Evolutionary conservation across 116 monocot genomes (phyloP), one percentile per base, ranked within the genome.

Genomic region (Phalaenopsis hybrid): DNA sequence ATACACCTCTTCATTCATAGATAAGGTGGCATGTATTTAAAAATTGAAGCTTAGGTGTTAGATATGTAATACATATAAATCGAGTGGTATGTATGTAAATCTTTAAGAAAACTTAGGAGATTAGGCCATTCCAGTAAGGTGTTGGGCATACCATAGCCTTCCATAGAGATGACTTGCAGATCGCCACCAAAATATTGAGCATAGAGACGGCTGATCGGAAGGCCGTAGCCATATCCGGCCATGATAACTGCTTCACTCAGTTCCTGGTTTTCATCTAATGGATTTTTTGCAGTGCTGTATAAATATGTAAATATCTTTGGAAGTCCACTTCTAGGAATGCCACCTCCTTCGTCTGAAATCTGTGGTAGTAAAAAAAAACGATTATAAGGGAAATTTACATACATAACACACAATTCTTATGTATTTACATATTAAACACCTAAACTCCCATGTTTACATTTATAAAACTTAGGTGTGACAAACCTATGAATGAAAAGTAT

Each of bases 291-390:
- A 25, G 99, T 99, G 72, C 94, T 95, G 65, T 95, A 99, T 15
- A 99, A 88, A 82, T 95, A 99, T 0, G 99, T 94, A 52, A 99
- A 99, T 76, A 99, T 94, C 76, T 86, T 99, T 8, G 94, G 84
- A 80, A 99, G 99, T 13, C 99, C 99, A 82, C 99, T 99, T 79
- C 99, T 88, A 50, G 91, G 79, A 82, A 99, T 99, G 9, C 99
- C 96, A 84, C 99, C 99, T 17, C 99, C 99, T 92, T 99, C 99
- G 82, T 99, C 99, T 41, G 96, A 94, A 63, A 99, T 92, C 99
- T 99, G 84, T 37, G 81, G 82, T 20, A 16, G 2, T 4, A 37
- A 37, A 8, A 34, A 41, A 34, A 37, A 72, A 55, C 80, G 37
- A 33, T 4, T 72, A 72, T 37, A 21, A 37, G 37, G 37, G 37